Percentiles rank a stretch among this genome's conserved stretches.
Conservation (phyloP, 2,329 filamentous ascomycete species). For the Hymenoscyphus repandus region DNA sequence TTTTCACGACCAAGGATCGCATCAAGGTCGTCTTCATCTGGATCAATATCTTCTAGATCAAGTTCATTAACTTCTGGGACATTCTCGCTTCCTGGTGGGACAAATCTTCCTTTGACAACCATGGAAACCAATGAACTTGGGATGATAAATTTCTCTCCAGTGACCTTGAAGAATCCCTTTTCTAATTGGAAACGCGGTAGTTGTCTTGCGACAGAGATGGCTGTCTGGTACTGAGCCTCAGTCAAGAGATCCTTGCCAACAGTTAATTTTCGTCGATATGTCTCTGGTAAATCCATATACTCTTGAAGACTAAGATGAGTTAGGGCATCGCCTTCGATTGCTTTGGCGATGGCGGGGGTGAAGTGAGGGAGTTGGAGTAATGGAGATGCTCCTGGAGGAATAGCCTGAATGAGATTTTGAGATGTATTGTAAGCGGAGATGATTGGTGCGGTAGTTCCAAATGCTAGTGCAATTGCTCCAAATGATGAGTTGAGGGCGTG, state of each 20-base stretch:
- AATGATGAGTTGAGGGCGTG: slow-evolving; percentile 82
- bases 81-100: slow-evolving; percentile 75
- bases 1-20: slow-evolving; percentile 74
- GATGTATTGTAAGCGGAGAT: slow-evolving; percentile 75
- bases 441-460: slow-evolving; percentile 76
- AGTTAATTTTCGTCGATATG: slow-evolving; percentile 64
- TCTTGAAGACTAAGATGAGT: slow-evolving; percentile 74
- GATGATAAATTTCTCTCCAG: slow-evolving; percentile 87
- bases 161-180: slow-evolving; percentile 97
- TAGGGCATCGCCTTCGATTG: slow-evolving; percentile 70
- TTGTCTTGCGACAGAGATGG: slow-evolving; percentile 73
- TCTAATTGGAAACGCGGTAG: slow-evolving; percentile 79
- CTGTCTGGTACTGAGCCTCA: slow-evolving; percentile 70
- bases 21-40: slow-evolving; percentile 86
- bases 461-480: slow-evolving; percentile 80
- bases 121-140: slow-evolving; percentile 89
- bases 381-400: slow-evolving; percentile 77
- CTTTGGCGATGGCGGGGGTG: slow-evolving; percentile 58
- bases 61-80: slow-evolving; percentile 69
- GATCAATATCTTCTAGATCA: slow-evolving; percentile 86
- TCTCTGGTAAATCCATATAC: slow-evolving; percentile 80
- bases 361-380: slow-evolving; percentile 90
- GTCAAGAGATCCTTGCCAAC: slow-evolving; percentile 67
- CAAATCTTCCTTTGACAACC: slow-evolving; percentile 89
- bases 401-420: slow-evolving; percentile 84